Conservation (phyloP, 306 rosid genomes). For the Fragaria nilgerrensis region DNA sequence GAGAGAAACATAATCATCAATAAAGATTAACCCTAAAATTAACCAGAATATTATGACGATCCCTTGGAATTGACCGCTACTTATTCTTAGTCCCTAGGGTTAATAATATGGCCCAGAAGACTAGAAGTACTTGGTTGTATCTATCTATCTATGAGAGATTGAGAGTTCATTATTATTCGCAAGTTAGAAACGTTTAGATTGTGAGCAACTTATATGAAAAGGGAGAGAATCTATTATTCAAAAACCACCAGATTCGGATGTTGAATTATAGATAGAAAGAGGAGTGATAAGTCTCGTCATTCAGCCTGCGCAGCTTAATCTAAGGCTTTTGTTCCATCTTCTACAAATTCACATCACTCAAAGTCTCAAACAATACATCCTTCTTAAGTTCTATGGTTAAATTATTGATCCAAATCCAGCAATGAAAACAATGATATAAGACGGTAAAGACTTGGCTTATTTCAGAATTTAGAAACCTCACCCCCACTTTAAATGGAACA, state of each 20-base stretch:
- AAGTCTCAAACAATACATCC: too few species aligned
- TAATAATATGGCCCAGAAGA: neutral
- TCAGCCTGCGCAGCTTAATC: neutral
- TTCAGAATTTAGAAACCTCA: neutral
- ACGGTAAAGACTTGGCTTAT: neutral
- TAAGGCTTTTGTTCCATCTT: neutral
- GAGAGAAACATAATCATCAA: constrained; percentile 1
- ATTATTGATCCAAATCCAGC: neutral
- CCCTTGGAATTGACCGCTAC: neutral
- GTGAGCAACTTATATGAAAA: neutral
- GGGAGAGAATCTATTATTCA: neutral
- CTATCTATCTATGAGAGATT: neutral
- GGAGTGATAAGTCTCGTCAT: neutral
- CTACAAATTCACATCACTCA: neutral
- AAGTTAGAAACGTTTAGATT: neutral
- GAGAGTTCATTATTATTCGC: neutral
- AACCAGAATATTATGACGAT: neutral
- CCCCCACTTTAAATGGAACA: too few species aligned
- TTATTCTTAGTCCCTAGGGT: neutral
- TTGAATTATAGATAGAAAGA: neutral
- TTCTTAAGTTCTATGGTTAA: neutral
- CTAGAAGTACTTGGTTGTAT: neutral
- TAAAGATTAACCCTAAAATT: neutral
- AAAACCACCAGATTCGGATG: neutral
- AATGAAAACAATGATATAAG: neutral